A percentile compares a stretch with the other conserved stretches of the same genome.
Conservation (phyloP, 2,329 filamentous ascomycete genomes). For the Colletotrichum salicis region DNA sequence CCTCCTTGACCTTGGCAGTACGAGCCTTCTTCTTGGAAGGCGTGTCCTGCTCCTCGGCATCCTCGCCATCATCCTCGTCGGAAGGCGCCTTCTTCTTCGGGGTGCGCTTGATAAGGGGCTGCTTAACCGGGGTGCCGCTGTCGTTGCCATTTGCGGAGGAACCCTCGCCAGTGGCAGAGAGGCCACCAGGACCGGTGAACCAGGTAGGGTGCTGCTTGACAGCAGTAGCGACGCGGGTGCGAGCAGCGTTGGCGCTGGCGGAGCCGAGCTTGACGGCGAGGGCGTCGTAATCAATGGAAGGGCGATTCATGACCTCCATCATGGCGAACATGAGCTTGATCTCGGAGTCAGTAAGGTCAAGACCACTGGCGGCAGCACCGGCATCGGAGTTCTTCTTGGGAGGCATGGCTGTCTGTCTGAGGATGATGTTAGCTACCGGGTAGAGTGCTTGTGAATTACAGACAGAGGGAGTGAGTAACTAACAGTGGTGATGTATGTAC, state of each 20-base stretch:
- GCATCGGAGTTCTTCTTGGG: not conserved
- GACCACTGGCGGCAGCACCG: too few species aligned
- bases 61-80: not conserved
- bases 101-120: not conserved
- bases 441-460: not conserved
- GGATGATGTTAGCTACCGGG: not conserved
- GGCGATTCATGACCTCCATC: not conserved
- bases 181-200: not conserved
- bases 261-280: conserved; percentile 12
- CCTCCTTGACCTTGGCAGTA: not conserved
- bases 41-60: not conserved
- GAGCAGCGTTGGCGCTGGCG: conserved; percentile 19
- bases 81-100: not conserved
- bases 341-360: not conserved
- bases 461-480: not conserved
- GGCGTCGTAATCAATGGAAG: not conserved
- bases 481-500: not conserved
- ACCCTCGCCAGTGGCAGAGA: not conserved
- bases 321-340: conserved; percentile 6
- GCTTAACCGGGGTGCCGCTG: not conserved
- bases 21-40: not conserved
- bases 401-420: not conserved
- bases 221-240: conserved; percentile 9
- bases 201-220: not conserved
- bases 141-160: not conserved